Conservation (phyloP, 768 basidiomycete genomes). For the Dioszegia crocea region DNA sequence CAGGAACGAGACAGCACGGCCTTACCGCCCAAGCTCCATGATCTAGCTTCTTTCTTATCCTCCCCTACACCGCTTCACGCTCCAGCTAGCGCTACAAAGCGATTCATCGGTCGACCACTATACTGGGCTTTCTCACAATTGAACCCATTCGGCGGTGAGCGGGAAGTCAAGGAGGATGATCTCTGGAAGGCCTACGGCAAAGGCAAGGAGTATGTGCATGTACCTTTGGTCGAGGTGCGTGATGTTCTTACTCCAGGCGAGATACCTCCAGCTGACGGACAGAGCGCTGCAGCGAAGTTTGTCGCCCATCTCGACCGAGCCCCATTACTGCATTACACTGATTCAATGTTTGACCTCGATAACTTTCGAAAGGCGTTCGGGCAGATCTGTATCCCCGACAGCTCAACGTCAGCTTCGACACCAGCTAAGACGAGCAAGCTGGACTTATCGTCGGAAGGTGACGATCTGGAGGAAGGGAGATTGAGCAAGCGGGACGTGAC, state of each 20-base stretch:
- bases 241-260: not conserved
- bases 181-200: constrained; percentile 39
- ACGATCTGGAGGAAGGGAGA: constrained; percentile 7
- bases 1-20: constrained; percentile 27
- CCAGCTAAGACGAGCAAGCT: not conserved
- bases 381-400: constrained; percentile 22
- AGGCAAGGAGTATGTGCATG: constrained; percentile 43
- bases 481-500: constrained; percentile 64
- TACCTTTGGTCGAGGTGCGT: constrained; percentile 47
- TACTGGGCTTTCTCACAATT: constrained; percentile 49
- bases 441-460: not conserved
- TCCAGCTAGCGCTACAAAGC: constrained; percentile 30
- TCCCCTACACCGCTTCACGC: constrained; percentile 37
- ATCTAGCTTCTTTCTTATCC: constrained; percentile 32
- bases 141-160: constrained; percentile 40
- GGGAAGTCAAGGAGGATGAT: constrained; percentile 33
- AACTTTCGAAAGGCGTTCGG: constrained; percentile 27
- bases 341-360: constrained; percentile 22
- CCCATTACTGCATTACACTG: constrained; percentile 34
- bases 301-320: constrained; percentile 20
- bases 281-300: constrained; percentile 41
- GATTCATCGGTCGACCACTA: constrained; percentile 43
- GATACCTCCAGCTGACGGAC: constrained; percentile 3
- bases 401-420: not conserved
- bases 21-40: constrained; percentile 28